These are phyloP conservation scores for Neotropicomus parvogracilis DNA, from an alignment of 1,284 basidiomycete genomes.

Conservation along the genomic window DNA sequence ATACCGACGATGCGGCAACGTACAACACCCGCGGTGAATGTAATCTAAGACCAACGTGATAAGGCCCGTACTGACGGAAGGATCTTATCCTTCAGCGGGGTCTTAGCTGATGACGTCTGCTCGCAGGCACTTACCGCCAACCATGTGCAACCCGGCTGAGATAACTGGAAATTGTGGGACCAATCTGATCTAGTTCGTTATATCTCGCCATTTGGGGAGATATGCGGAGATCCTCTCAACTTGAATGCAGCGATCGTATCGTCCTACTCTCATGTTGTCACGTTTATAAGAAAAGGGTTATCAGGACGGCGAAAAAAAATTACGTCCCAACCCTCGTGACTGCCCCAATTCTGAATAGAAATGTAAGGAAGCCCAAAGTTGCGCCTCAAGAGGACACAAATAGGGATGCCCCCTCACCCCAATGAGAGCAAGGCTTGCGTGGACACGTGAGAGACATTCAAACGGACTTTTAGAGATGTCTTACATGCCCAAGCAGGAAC, in stretches of 20 bases:
- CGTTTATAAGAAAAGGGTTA: not conserved
- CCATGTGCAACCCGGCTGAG: not conserved
- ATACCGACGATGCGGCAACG: no score
- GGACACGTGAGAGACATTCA: no score
- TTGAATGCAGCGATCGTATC: no score
- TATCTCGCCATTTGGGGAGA: not conserved
- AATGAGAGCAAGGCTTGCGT: no score
- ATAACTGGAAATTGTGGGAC: not conserved
- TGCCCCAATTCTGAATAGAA: not conserved
- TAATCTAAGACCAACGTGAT: not conserved
- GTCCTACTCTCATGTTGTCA: no score
- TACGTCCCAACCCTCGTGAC: not conserved
- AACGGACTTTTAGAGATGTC: no score
- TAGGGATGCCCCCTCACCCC: no score
- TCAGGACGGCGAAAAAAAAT: not conserved
- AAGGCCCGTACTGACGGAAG: slow-evolving; percentile 20
- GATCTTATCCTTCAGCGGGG: slow-evolving; percentile 14
- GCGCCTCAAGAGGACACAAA: not conserved
- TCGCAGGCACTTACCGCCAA: not conserved
- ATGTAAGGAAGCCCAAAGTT: not conserved
- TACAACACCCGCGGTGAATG: no score
- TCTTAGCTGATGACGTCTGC: not conserved
- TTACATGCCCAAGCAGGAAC: no score
- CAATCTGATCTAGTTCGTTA: not conserved
- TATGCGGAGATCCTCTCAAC: no score